A percentile compares a stretch with the other conserved stretches of the same genome.
phyloP scores from a whole-genome alignment of 2,329 filamentous ascomycete species.

The Colletotrichum sp. region DNA sequence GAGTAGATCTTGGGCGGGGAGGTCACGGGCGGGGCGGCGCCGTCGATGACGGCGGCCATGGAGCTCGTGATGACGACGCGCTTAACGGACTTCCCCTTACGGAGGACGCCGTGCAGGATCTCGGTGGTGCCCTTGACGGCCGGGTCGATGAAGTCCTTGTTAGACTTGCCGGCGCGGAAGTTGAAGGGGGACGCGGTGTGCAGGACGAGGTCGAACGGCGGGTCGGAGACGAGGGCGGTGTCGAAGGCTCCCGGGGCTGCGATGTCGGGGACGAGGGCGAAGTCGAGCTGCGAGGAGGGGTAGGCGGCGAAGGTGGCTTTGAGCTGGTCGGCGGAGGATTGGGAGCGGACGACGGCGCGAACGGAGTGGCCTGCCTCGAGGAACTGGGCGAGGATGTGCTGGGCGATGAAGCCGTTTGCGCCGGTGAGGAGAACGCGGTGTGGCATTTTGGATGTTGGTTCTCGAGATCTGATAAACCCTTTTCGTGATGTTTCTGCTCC shows the following conservation, averaged over 20 bases:
- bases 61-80: slow-evolving; percentile 63
- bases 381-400: slow-evolving; percentile 40
- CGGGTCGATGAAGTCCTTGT: slow-evolving; percentile 56
- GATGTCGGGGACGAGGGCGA: slow-evolving; percentile 39
- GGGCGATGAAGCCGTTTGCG: slow-evolving; percentile 47
- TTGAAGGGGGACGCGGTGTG: slow-evolving; percentile 80
- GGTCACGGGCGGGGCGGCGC: slow-evolving; percentile 34
- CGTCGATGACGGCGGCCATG: slow-evolving; percentile 47
- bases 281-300: slow-evolving; percentile 20
- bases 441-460: background rate
- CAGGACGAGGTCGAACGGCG: slow-evolving; percentile 74
- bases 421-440: slow-evolving; percentile 35
- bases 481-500: background rate
- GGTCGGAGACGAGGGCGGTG: slow-evolving; percentile 32
- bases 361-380: slow-evolving; percentile 40
- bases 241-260: slow-evolving; percentile 36
- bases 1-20: slow-evolving; percentile 45
- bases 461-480: background rate
- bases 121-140: slow-evolving; percentile 58
- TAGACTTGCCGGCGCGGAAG: slow-evolving; percentile 60
- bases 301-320: background rate
- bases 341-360: slow-evolving; percentile 40
- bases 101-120: slow-evolving; percentile 52
- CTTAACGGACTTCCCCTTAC: slow-evolving; percentile 57
- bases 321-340: background rate